Evolutionary conservation across 177 flowering plant species (phyloP), one percentile per base, ranked within the genome.

Genomic region (Vitis hybrid): DNA sequence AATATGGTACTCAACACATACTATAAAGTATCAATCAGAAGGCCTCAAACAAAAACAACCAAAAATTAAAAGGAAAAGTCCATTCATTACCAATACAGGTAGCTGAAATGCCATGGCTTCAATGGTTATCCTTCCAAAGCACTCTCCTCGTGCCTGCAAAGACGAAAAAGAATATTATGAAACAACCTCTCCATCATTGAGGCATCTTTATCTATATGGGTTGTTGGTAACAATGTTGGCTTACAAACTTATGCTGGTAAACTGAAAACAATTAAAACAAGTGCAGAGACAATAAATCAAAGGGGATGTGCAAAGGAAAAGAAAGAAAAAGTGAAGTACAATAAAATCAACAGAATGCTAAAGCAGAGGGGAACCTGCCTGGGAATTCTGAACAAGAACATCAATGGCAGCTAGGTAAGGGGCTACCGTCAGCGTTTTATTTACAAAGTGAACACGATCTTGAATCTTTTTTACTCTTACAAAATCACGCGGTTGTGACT

Each of bases 41-140:
- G 39, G 39, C 39, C 39, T 33, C 39, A 33, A 33, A 33, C 39
- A 33, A 33, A 33, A 33, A 33, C 39, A 33, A 33, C 39, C 39
- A 33, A 33, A 6, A 33, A 33, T 33, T 33, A 33, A 33, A 33
- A 6, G 39, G 39, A 33, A 33, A 33, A 33, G 39, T 33, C 7
- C 5, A 33, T 33, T 33, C 39, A 74, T 74, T 81, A 93, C 99
- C 91, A 95, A 66, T 39, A 93, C 95, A 60, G 99, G 99, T 50
- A 96, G 81, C 83, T 90, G 94, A 83, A 96, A 96, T 8, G 92
- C 97, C 99, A 96, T 95, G 19, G 98, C 99, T 83, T 95, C 99
- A 70, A 95, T 93, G 18, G 98, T 93, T 79, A 95, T 95, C 83
- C 99, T 89, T 62, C 99, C 99, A 89, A 95, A 95, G 85, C 99